Base-by-base conservation (phyloP, 1,139 yeast species). In the Candida sp. region DNA sequence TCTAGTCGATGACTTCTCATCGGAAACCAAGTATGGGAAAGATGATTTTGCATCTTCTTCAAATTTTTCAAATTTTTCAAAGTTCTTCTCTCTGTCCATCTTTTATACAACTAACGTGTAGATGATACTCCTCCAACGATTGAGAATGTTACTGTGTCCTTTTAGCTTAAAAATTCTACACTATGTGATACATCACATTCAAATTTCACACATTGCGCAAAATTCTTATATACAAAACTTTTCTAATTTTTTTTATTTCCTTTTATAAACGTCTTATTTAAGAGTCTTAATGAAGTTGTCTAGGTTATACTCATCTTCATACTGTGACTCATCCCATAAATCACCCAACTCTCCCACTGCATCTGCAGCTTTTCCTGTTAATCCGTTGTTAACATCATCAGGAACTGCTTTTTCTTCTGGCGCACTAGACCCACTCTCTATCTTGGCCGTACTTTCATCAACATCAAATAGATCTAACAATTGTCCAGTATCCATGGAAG, bases 401-500 rank as follows among this genome's bases (percentile, higher is more conserved):
- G 73, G 68, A 22, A 70, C 46, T 47, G 67, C 63, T 45, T 69
- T 65, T 37, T 57, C 62, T 21, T 50, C 57, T 67, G 44, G 43
- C 15, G 36, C 39, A 11, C 54, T 60, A 37, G 58, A 64, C 11
- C 59, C 64, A 25, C 60, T 65, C 22, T 60, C 65, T 4, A 54
- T 54, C 12, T 66, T 61, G 45, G 69, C 75, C 3, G 79, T 72
- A 35, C 73, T 75, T 25, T 81, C 86, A 43, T 83, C 87, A 29
- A 81, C 83, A 53, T 87, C 93, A 62, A 95, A 95, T 58, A 95
- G 70, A 57, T 95, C 99, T 43, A 95, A 72, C 49, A 95, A 75
- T 65, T 95, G 98, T 58, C 88, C 91, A 0, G 99, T 91, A 57
- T 90, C 98, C 99, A 95, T 95, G 0, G 97, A 88, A 5, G 89